Conservation (phyloP, 345 rosid genomes). For the Arabidopsis arenosa region DNA sequence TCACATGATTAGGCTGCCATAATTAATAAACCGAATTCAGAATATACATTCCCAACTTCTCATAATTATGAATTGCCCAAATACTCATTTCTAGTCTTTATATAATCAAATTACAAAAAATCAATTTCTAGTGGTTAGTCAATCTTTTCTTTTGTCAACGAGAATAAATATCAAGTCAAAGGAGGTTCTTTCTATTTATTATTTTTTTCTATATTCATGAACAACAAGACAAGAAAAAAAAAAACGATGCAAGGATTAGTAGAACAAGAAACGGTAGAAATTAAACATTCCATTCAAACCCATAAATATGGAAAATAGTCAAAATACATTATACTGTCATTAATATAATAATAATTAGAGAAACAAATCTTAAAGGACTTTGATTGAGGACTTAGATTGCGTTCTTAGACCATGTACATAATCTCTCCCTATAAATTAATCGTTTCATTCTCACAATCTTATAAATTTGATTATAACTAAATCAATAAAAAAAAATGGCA, state of each 20-base stretch:
- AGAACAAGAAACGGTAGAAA: constrained; percentile 30
- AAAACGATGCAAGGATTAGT: not conserved
- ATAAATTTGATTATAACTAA: not conserved
- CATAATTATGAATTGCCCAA: not conserved
- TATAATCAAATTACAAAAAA: not conserved
- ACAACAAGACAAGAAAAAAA: not conserved
- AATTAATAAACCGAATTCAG: constrained; percentile 29
- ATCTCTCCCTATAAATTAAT: constrained; percentile 24
- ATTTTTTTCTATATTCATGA: constrained; percentile 5
- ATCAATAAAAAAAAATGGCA: constrained; percentile 14
- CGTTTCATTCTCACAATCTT: constrained; percentile 7
- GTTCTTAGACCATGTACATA: constrained; percentile 17
- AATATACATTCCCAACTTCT: not conserved
- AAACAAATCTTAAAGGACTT: constrained; percentile 22
- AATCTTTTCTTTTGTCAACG: not conserved
- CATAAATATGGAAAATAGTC: constrained; percentile 16
- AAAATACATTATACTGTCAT: constrained; percentile 23
- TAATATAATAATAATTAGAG: constrained; percentile 1
- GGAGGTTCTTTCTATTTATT: not conserved
- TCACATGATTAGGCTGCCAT: constrained; percentile 24
- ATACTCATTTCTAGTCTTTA: not conserved
- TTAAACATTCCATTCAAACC: constrained; percentile 15
- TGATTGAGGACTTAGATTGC: constrained; percentile 15
- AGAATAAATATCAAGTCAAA: not conserved
- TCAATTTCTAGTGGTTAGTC: not conserved